Percentiles rank a stretch among this genome's conserved stretches.
Evolutionary conservation across 495 filamentous ascomycete species (phyloP).

Genomic region (Podospora fimiseda): DNA sequence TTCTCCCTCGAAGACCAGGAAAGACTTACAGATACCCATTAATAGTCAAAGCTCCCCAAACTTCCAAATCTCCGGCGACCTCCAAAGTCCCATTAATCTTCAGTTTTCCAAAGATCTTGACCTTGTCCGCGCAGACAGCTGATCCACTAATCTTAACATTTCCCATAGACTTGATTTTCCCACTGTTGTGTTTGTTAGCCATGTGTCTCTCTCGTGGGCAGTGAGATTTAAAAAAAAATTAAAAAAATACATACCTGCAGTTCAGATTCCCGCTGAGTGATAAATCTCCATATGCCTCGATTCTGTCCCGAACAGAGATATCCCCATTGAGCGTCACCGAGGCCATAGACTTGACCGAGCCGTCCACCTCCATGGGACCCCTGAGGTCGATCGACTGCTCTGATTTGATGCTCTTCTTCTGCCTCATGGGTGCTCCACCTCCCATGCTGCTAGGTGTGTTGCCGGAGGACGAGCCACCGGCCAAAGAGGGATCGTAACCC

Average conservation of each 20-base stretch:
- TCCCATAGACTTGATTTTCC: conserved; percentile 30
- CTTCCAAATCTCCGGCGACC: conserved; percentile 30
- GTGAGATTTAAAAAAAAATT: too few species aligned
- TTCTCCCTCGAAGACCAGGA: not conserved
- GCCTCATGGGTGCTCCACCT: conserved; percentile 7
- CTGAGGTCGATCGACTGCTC: conserved; percentile 24
- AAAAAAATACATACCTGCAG: conserved; percentile 14
- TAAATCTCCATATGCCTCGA: conserved; percentile 36
- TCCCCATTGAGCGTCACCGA: conserved; percentile 27
- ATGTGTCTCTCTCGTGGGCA: too few species aligned
- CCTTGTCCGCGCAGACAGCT: conserved; percentile 23
- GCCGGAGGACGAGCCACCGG: conserved; percentile 8
- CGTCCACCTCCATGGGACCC: conserved; percentile 34
- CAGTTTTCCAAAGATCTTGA: conserved; percentile 38
- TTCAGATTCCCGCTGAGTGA: conserved; percentile 27
- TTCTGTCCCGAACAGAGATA: conserved; percentile 27
- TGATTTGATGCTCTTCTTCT: conserved; percentile 29
- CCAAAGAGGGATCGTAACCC: conserved; percentile 6
- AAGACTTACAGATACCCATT: conserved; percentile 32
- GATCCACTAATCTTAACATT: conserved; percentile 29
- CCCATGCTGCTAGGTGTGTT: not conserved
- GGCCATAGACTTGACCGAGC: conserved; percentile 33
- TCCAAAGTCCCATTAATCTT: conserved; percentile 30
- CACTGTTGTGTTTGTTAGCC: conserved; percentile 14
- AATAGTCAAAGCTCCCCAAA: conserved; percentile 32